A percentile compares a stretch with the other conserved stretches of the same genome.
Evolutionary conservation across 331 rosid genomes (phyloP).

Genomic region (Erythrophleum ivorense): DNA sequence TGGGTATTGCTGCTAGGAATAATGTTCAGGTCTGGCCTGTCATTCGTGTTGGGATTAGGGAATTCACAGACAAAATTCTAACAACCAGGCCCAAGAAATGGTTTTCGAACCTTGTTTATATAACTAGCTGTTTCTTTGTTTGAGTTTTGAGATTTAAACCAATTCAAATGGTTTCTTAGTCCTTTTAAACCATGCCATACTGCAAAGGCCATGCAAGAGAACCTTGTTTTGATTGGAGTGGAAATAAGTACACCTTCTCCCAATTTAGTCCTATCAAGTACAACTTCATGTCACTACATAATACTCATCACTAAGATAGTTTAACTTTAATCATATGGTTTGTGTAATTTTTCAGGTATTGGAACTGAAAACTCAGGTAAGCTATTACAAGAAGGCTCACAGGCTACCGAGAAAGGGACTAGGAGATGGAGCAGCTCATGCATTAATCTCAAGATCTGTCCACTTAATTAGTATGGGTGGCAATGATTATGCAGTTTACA

Average conservation of each 20-base stretch:
- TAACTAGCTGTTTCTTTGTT: neutral
- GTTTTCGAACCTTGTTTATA: neutral
- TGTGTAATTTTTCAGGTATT: conserved; percentile 40
- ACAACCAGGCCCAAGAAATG: no score
- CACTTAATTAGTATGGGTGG: conserved; percentile 51
- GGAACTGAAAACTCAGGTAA: conserved; percentile 50
- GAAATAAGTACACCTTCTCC: no score
- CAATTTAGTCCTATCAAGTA: no score
- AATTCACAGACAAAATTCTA: no score
- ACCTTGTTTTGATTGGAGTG: neutral
- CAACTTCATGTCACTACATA: neutral
- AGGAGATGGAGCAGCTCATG: conserved; percentile 43
- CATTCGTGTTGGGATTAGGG: no score
- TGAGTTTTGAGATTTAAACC: neutral
- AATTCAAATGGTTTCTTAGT: neutral
- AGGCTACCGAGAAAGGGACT: conserved; percentile 38
- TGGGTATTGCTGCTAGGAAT: no score
- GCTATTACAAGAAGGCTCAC: conserved; percentile 51
- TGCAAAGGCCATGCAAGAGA: no score
- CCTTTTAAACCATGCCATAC: no score
- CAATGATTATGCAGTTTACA: conserved; percentile 52
- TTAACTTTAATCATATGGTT: neutral
- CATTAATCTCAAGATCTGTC: conserved; percentile 43
- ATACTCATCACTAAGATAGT: neutral
- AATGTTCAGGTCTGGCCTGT: no score